phyloP scores from a whole-genome alignment of 495 filamentous ascomycete genomes.

The Clohesyomyces aquaticus region DNA sequence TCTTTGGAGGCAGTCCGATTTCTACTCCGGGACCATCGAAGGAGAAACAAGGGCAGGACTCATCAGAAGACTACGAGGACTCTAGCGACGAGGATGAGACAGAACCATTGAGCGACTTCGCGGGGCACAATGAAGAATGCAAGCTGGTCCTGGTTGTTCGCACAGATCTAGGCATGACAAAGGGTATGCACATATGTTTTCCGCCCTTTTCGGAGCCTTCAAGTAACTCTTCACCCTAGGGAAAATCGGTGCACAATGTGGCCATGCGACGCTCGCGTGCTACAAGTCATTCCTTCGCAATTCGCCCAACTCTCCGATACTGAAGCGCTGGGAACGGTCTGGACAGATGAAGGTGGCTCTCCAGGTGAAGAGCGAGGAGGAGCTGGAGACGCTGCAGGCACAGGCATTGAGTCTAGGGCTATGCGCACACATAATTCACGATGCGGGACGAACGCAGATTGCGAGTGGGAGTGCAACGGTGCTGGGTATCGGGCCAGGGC shows the following conservation, averaged over 20 bases:
- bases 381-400: conserved; percentile 74
- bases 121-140: conserved; percentile 70
- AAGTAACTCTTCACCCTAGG: conserved; percentile 56
- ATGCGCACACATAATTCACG: conserved; percentile 83
- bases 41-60: conserved; percentile 9
- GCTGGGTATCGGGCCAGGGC: conserved; percentile 84
- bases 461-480: conserved; percentile 90
- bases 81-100: conserved; percentile 40
- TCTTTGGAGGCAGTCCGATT: conserved; percentile 42
- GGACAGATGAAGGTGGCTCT: conserved; percentile 94
- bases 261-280: conserved; percentile 95
- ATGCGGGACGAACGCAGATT: conserved; percentile 98
- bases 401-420: conserved; percentile 82
- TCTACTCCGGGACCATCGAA: background rate
- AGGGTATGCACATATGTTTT: conserved; percentile 62
- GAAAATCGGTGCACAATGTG: conserved; percentile 95
- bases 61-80: conserved; percentile 36
- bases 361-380: conserved; percentile 80
- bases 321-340: conserved; percentile 77
- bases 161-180: conserved; percentile 94
- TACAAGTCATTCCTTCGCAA: conserved; percentile 79
- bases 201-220: background rate
- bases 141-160: conserved; percentile 92
- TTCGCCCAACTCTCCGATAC: conserved; percentile 62
- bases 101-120: conserved; percentile 44